Conservation (phyloP, 106 monocot genomes). For the Gastrodia elata region DNA sequence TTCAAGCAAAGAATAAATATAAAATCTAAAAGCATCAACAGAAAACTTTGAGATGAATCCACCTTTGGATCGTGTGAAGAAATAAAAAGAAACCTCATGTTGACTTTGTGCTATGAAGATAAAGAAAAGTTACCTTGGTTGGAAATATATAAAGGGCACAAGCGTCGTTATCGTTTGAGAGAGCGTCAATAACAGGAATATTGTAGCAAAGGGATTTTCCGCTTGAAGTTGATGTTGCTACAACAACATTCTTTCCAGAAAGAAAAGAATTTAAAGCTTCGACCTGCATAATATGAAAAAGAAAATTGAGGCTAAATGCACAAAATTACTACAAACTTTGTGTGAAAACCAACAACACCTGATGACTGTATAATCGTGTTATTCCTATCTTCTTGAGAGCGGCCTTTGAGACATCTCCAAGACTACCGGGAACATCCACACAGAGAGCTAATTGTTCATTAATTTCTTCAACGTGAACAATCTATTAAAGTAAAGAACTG, state of each 20-base stretch:
- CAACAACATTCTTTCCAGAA: constrained; percentile 61
- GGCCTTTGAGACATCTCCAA: constrained; percentile 27
- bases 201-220: constrained; percentile 98
- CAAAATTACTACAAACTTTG: neutral
- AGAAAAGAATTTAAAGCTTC: constrained; percentile 56
- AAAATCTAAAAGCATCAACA: neutral
- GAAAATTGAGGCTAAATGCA: constrained; percentile 9
- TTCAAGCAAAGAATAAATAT: neutral
- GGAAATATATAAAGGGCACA: constrained; percentile 95
- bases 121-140: constrained; percentile 55
- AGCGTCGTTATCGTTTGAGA: constrained; percentile 35
- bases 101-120: neutral
- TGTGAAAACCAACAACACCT: constrained; percentile 25
- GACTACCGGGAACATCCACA: constrained; percentile 45
- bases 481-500: constrained; percentile 29
- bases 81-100: neutral
- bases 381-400: constrained; percentile 51
- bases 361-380: constrained; percentile 66
- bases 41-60: neutral
- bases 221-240: constrained; percentile 96
- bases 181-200: constrained; percentile 74
- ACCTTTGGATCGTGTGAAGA: neutral
- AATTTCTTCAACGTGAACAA: constrained; percentile 64
- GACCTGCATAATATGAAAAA: constrained; percentile 30
- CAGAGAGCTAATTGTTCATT: constrained; percentile 39